Evolutionary conservation across 2,329 filamentous ascomycete genomes (phyloP).

Genomic region (Orbilia oligospora): DNA sequence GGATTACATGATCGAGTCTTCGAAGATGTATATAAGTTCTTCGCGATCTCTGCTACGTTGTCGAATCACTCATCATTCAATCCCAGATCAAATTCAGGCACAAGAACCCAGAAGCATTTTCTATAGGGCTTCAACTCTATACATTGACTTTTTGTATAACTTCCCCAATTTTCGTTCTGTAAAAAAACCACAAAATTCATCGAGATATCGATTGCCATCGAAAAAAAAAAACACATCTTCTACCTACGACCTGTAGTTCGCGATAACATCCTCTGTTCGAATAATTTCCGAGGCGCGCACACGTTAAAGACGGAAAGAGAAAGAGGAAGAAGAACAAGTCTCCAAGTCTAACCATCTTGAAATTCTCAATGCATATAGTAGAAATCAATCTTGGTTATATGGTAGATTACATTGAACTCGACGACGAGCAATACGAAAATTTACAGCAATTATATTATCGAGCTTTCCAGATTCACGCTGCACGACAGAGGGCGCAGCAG

Average conservation of each 20-base stretch:
- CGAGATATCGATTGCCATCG: neutral
- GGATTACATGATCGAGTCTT: conserved; percentile 13
- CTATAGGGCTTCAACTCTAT: neutral
- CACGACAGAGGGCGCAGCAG: conserved; percentile 42
- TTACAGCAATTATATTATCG: conserved; percentile 53
- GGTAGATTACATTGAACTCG: conserved; percentile 57
- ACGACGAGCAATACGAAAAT: conserved; percentile 59
- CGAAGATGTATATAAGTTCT: conserved; percentile 48
- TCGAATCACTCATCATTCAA: conserved; percentile 31
- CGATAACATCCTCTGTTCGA: conserved; percentile 26
- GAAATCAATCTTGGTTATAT: conserved; percentile 57
- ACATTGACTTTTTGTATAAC: conserved; percentile 19
- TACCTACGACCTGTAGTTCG: conserved; percentile 1
- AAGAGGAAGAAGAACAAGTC: neutral
- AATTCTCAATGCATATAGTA: conserved; percentile 57
- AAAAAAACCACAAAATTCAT: conserved; percentile 1
- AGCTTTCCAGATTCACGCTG: conserved; percentile 54
- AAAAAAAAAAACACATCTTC: conserved; percentile 1
- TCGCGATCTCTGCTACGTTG: conserved; percentile 16
- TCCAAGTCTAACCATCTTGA: conserved; percentile 37
- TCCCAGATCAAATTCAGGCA: conserved; percentile 7
- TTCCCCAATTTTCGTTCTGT: neutral
- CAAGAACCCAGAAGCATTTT: conserved; percentile 7
- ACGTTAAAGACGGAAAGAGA: conserved; percentile 15
- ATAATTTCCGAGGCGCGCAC: conserved; percentile 27